phyloP scores from a whole-genome alignment of 257 asterid genomes.

The Fraxinus americana region DNA sequence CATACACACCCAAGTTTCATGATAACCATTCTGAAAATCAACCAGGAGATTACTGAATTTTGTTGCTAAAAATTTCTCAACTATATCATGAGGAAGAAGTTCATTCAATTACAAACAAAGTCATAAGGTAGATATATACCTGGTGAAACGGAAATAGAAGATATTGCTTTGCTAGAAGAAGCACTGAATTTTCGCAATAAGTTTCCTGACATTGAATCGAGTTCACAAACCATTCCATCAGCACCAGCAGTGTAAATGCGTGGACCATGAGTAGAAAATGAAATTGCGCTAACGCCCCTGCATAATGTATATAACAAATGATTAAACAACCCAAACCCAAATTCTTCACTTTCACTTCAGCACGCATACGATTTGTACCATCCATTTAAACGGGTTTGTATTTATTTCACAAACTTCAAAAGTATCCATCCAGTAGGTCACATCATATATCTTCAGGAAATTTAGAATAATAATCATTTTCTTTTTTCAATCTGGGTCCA shows the following conservation, averaged over 20 bases:
- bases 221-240: constrained; percentile 87
- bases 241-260: constrained; percentile 77
- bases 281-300: constrained; percentile 84
- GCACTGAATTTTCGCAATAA: constrained; percentile 68
- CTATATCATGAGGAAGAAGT: background rate
- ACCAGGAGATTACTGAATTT: background rate
- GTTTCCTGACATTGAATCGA: constrained; percentile 76
- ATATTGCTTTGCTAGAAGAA: constrained; percentile 59
- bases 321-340: constrained; percentile 19
- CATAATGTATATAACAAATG: constrained; percentile 25
- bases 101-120: background rate
- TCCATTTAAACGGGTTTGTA: background rate
- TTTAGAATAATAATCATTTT: constrained; percentile 2
- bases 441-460: constrained; percentile 4
- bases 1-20: background rate
- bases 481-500: background rate
- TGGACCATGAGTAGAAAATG: constrained; percentile 62
- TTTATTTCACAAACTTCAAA: constrained; percentile 5
- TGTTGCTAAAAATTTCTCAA: background rate
- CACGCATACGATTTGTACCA: background rate
- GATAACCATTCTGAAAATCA: constrained; percentile 3
- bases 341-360: constrained; percentile 8
- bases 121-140: constrained; percentile 42
- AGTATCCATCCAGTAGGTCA: background rate
- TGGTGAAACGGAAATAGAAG: constrained; percentile 78